A percentile compares a stretch with the other conserved stretches of the same genome.
These are phyloP conservation scores for Pythium sukuiense DNA, from an alignment of 352 stramenopile species.

Conservation along the genomic window DNA sequence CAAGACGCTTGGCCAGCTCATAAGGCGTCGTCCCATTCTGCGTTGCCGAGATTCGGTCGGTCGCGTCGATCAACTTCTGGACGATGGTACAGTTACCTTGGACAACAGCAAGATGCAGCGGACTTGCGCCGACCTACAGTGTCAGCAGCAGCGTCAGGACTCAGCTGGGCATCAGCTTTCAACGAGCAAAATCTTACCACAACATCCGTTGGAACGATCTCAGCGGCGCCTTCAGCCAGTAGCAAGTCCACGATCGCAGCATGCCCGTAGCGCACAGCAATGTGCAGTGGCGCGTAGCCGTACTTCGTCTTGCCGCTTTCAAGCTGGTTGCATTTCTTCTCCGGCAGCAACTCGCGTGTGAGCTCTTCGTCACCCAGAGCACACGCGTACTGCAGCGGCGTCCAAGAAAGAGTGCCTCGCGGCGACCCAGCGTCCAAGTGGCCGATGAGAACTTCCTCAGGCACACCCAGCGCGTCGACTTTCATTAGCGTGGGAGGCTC, in stretches of 20 bases:
- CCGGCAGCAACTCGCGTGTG: constrained; percentile 34
- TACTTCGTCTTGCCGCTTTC: constrained; percentile 49
- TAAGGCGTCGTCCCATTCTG: constrained; percentile 59
- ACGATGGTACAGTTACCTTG: constrained; percentile 49
- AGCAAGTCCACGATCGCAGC: constrained; percentile 49
- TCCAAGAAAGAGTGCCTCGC: constrained; percentile 59
- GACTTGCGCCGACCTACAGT: constrained; percentile 45
- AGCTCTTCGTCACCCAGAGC: constrained; percentile 60
- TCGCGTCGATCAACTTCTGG: constrained; percentile 41
- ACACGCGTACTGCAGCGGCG: constrained; percentile 74
- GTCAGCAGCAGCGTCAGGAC: too few species aligned
- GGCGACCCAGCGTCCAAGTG: constrained; percentile 61
- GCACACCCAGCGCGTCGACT: constrained; percentile 42
- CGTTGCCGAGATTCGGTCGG: constrained; percentile 37
- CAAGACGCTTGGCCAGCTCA: constrained; percentile 49
- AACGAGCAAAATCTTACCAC: constrained; percentile 2
- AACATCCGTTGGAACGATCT: constrained; percentile 30
- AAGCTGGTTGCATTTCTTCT: constrained; percentile 21
- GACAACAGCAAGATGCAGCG: constrained; percentile 67
- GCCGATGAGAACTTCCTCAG: constrained; percentile 25
- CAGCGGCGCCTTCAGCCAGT: constrained; percentile 28
- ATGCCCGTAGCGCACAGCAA: constrained; percentile 68
- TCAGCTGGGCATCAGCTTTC: too few species aligned
- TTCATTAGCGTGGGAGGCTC: constrained; percentile 25
- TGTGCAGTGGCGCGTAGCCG: constrained; percentile 62